These are phyloP conservation scores for Kluyveromyces lactis DNA, from an alignment of 805 yeast genomes.

Conservation along the genomic window DNA sequence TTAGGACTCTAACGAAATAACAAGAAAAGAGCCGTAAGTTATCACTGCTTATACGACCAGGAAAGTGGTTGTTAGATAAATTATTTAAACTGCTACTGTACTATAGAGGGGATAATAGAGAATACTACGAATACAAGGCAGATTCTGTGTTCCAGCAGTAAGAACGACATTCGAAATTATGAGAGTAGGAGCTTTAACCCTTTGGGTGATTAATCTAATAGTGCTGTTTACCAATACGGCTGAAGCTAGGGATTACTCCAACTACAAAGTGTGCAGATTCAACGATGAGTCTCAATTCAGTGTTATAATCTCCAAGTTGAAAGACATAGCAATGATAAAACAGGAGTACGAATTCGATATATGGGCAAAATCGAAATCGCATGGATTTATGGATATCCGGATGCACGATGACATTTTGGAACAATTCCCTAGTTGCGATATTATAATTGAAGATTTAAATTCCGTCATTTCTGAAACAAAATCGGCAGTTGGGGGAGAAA, in stretches of 20 bases:
- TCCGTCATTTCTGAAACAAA: conserved; percentile 48
- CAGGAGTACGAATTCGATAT: conserved; percentile 19
- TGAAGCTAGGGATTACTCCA: conserved; percentile 11
- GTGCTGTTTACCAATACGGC: not conserved
- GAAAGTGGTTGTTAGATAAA: too few species aligned
- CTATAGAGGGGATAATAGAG: too few species aligned
- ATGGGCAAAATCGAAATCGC: conserved; percentile 40
- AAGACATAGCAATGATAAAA: conserved; percentile 5
- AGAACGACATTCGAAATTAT: too few species aligned
- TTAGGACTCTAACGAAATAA: too few species aligned
- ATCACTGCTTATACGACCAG: too few species aligned
- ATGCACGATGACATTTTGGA: conserved; percentile 11
- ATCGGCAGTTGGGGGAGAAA: not conserved
- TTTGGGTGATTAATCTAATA: too few species aligned
- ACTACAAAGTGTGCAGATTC: conserved; percentile 20
- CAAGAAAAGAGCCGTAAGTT: too few species aligned
- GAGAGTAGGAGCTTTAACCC: too few species aligned
- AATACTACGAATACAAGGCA: too few species aligned
- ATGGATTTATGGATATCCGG: conserved; percentile 40
- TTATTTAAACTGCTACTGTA: too few species aligned
- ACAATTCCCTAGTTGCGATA: conserved; percentile 22
- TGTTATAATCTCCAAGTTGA: conserved; percentile 9
- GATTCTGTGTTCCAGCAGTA: too few species aligned
- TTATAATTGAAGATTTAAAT: conserved; percentile 49
- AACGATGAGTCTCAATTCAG: conserved; percentile 7